Conservation (phyloP, 2,329 filamentous ascomycete genomes). For the Stagonosporopsis vannaccii region DNA sequence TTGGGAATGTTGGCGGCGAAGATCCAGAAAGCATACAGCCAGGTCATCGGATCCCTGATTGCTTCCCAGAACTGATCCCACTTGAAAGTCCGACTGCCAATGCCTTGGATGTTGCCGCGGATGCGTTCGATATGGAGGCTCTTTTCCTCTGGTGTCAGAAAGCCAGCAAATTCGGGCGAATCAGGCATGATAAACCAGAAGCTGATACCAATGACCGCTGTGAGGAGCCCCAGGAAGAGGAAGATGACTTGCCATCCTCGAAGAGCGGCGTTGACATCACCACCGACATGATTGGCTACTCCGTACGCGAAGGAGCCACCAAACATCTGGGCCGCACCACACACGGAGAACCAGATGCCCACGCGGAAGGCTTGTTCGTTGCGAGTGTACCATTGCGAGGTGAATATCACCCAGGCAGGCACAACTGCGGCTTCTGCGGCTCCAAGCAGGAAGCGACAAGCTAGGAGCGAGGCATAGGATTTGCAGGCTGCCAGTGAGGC, state of each 20-base stretch:
- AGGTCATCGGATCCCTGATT: slow-evolving; percentile 46
- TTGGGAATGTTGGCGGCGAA: slow-evolving; percentile 51
- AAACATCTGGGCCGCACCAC: slow-evolving; percentile 27
- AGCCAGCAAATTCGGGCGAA: slow-evolving; percentile 38
- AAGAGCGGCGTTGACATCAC: slow-evolving; percentile 51
- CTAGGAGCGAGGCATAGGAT: slow-evolving; percentile 30
- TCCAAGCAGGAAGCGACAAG: slow-evolving; percentile 31
- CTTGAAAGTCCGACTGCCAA: slow-evolving; percentile 47
- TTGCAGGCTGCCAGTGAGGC: slow-evolving; percentile 29
- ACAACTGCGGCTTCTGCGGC: slow-evolving; percentile 33
- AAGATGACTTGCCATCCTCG: slow-evolving; percentile 53
- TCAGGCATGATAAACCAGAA: slow-evolving; percentile 51
- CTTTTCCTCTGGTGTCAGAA: slow-evolving; percentile 43
- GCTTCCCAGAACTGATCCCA: slow-evolving; percentile 47
- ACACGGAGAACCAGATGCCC: slow-evolving; percentile 35
- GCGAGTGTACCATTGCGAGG: slow-evolving; percentile 22
- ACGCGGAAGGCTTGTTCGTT: slow-evolving; percentile 30
- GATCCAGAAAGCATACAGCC: slow-evolving; percentile 47
- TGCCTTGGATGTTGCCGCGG: slow-evolving; percentile 47
- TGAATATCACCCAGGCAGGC: slow-evolving; percentile 30
- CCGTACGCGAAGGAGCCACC: slow-evolving; percentile 49
- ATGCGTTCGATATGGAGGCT: slow-evolving; percentile 44
- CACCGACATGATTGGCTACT: slow-evolving; percentile 56
- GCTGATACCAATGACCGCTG: slow-evolving; percentile 52
- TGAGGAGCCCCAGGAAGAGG: slow-evolving; percentile 49